Evolutionary conservation across 306 rosid genomes (phyloP).

Genomic region (Carpinus viminea): DNA sequence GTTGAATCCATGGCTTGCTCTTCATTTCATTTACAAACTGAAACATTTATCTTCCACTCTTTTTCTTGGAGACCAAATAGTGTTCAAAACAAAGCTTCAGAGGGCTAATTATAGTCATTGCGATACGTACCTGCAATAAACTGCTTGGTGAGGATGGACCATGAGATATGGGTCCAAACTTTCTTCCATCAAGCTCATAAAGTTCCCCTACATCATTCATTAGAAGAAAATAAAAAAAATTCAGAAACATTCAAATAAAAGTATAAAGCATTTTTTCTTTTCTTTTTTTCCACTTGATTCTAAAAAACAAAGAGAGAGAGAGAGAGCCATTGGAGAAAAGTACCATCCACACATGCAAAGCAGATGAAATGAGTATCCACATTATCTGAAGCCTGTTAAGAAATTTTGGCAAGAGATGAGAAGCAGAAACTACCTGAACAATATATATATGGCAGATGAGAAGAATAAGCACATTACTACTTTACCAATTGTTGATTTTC

Average conservation of each 20-base stretch:
- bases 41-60: neutral
- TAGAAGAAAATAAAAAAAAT: neutral
- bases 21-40: neutral
- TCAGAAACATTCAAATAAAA: conserved; percentile 2
- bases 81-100: neutral
- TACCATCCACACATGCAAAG: conserved; percentile 80
- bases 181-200: conserved; percentile 93
- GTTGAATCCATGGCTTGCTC: neutral
- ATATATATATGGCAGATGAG: neutral
- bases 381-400: conserved; percentile 63
- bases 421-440: neutral
- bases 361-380: conserved; percentile 83
- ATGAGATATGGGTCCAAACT: conserved; percentile 70
- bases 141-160: conserved; percentile 69
- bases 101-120: neutral
- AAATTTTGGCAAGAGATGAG: conserved; percentile 10
- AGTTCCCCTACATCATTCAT: conserved; percentile 52
- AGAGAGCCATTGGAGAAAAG: neutral
- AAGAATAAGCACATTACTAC: neutral
- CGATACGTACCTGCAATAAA: conserved; percentile 58
- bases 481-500: neutral
- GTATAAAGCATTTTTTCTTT: neutral
- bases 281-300: neutral
- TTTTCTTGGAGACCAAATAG: neutral
- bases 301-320: neutral